A percentile compares a stretch with the other conserved stretches of the same genome.
Evolutionary conservation across 768 basidiomycete species (phyloP).

Genomic region (Porpolomopsis calyptriformis): DNA sequence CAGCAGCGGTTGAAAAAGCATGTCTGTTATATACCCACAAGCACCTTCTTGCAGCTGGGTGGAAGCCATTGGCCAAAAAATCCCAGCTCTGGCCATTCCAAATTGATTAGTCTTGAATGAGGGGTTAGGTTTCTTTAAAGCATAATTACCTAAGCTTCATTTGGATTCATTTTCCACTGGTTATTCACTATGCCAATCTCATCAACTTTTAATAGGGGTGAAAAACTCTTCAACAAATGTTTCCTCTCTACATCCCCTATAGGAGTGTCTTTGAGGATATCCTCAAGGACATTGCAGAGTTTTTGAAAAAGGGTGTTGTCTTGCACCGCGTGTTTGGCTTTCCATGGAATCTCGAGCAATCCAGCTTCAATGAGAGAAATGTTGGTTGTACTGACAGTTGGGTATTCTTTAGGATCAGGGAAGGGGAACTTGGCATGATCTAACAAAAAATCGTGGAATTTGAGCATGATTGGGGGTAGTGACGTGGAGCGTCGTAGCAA

Average conservation of each 20-base stretch:
- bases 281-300: conserved; percentile 10
- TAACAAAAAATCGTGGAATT: conserved; percentile 11
- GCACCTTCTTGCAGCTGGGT: conserved; percentile 4
- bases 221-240: conserved; percentile 11
- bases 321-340: conserved; percentile 4
- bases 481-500: too few relatives aligned
- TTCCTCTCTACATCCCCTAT: conserved; percentile 9
- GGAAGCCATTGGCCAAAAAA: conserved; percentile 6
- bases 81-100: conserved; percentile 7
- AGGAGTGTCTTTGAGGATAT: conserved; percentile 11
- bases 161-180: conserved; percentile 11
- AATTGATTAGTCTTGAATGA: conserved; percentile 8
- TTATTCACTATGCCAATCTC: conserved; percentile 1
- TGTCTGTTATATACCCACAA: conserved; percentile 7
- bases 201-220: conserved; percentile 10
- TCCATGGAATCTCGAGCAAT: conserved; percentile 8
- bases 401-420: conserved; percentile 7
- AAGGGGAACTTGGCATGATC: conserved; percentile 12
- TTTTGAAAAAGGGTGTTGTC: conserved; percentile 8
- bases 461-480: too few relatives aligned
- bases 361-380: conserved; percentile 9
- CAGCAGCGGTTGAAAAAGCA: conserved; percentile 1
- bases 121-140: neutral
- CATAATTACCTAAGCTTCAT: conserved; percentile 9
- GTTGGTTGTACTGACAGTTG: conserved; percentile 7